A percentile compares a stretch with the other conserved stretches of the same genome.
phyloP scores from a whole-genome alignment of 176 grass and related monocot genomes.

The Pharus latifolius region DNA sequence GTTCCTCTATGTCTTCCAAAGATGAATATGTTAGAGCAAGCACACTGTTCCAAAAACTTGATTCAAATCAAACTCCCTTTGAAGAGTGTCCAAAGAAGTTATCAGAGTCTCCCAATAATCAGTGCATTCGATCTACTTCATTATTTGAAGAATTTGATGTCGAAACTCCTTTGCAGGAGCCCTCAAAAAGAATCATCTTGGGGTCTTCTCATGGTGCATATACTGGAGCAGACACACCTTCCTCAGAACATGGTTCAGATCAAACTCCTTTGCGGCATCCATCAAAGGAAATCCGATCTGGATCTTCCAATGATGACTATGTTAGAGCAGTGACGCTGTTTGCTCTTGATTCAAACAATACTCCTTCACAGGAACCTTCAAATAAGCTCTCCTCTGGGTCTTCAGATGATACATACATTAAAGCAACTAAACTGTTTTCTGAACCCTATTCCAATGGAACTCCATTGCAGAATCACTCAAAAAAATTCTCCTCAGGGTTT shows the following conservation, averaged over 20 bases:
- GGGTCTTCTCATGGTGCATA: constrained; percentile 8
- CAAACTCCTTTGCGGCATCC: constrained; percentile 23
- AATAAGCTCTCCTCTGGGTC: constrained; percentile 4
- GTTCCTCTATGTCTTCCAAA: not conserved
- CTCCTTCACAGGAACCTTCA: not conserved
- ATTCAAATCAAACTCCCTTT: not conserved
- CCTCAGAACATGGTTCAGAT: constrained; percentile 13
- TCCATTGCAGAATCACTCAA: constrained; percentile 8
- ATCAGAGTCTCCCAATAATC: constrained; percentile 5
- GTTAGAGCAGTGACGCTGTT: not conserved
- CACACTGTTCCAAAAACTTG: constrained; percentile 2
- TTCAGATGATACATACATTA: constrained; percentile 27
- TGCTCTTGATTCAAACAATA: constrained; percentile 7
- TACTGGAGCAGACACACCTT: constrained; percentile 16
- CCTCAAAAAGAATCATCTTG: constrained; percentile 14
- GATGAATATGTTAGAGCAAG: constrained; percentile 34
- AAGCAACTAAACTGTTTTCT: constrained; percentile 26
- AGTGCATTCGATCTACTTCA: not conserved
- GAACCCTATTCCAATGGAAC: constrained; percentile 33
- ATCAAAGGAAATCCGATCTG: constrained; percentile 15
- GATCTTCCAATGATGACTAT: constrained; percentile 22
- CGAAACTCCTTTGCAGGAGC: constrained; percentile 35
- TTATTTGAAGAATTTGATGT: constrained; percentile 33
- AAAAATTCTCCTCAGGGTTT: not conserved
- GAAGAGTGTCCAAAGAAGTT: constrained; percentile 9